These are phyloP conservation scores for Crucihimalaya himalaica DNA, from an alignment of 345 rosid genomes.

Conservation along the genomic window DNA sequence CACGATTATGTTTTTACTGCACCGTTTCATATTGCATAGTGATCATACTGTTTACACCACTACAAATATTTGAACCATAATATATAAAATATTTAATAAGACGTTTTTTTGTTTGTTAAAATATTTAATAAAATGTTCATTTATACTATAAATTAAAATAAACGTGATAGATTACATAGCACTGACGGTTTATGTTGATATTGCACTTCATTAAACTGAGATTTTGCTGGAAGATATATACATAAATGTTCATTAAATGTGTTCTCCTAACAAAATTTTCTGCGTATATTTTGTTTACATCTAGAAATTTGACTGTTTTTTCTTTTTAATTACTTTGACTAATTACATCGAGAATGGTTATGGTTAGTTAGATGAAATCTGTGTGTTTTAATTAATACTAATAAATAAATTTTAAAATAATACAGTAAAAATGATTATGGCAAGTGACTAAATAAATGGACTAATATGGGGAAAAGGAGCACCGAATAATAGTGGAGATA, in stretches of 20 bases:
- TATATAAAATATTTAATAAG: too few species aligned
- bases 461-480: neutral
- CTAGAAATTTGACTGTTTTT: conserved; percentile 10
- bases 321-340: conserved; percentile 18
- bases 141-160: neutral
- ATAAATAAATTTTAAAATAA: neutral
- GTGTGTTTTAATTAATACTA: neutral
- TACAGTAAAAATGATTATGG: neutral
- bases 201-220: conserved; percentile 10
- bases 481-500: neutral
- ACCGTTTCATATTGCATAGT: neutral
- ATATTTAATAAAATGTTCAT: neutral
- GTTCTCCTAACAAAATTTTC: neutral
- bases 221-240: conserved; percentile 18
- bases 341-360: conserved; percentile 25
- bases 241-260: conserved; percentile 10
- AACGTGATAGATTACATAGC: neutral
- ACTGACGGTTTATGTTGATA: neutral
- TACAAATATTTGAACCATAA: neutral
- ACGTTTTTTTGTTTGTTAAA: too few species aligned
- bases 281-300: neutral
- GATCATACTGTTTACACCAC: conserved; percentile 13
- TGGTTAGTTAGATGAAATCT: conserved; percentile 2
- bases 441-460: conserved; percentile 16
- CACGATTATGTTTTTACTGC: too few species aligned